Base-by-base conservation (phyloP, 2,329 filamentous ascomycete species). In the Stachybotrys echinatus region DNA sequence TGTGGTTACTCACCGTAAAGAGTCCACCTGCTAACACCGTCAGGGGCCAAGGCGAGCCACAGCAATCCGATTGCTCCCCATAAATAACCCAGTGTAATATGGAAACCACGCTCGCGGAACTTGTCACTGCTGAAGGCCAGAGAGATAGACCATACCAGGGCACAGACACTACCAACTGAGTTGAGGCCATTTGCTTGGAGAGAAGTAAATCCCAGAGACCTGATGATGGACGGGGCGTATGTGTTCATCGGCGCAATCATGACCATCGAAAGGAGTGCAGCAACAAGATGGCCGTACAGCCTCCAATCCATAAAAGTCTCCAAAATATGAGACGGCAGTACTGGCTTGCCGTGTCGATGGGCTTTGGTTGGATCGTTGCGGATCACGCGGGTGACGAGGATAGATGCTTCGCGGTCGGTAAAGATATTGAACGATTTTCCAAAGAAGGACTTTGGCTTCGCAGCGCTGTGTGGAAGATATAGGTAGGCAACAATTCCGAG, bases 171-270 rank as follows among this genome's bases (percentile, higher is more conserved):
- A 0, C 62, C 60, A 1, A 62, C 57, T 1, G 62, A 62, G 47
- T 63, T 65, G 2, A 65, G 57, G 0, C 61, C 61, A 17, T 65
- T 65, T 1, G 62, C 61, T 37, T 63, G 61, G 2, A 64, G 49
- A 0, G 53, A 44, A 0, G 55, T 60, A 23, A 65, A 65, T 0
- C 61, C 62, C 0, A 65, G 37, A 1, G 57, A 59, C 46, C 63
- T 62, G 50, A 65, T 65, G 14, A 64, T 63, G 1, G 62, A 65
- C 0, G 62, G 61, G 0, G 58, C 61, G 19, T 65, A 64, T 0
- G 61, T 63, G 23, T 65, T 64, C 55, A 65, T 59, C 0, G 61
- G 62, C 2, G 61, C 42, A 14, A 65, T 63, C 62, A 65, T 65
- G 12, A 63, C 50, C 62, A 65, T 65, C 6, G 62, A 62, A 1